Conservation (phyloP, 2,329 filamentous ascomycete species). For the Dactylonectria estremocensis region DNA sequence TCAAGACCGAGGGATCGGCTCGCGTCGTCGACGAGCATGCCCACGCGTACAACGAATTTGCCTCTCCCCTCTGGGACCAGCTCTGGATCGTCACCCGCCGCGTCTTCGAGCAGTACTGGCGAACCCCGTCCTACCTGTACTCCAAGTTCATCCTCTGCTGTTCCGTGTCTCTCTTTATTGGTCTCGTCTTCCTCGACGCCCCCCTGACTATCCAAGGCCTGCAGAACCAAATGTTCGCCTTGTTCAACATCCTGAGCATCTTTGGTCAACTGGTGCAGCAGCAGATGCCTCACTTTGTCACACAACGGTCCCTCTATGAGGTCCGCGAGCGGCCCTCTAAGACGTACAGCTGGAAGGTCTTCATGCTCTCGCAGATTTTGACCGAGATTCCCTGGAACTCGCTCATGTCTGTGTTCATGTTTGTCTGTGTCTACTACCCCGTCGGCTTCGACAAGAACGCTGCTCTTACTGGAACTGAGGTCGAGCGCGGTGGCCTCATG, state of each 20-base stretch:
- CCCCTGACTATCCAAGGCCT: slow-evolving; percentile 81
- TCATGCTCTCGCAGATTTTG: slow-evolving; percentile 86
- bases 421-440: slow-evolving; percentile 87
- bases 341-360: slow-evolving; percentile 88
- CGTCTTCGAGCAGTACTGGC: slow-evolving; percentile 94
- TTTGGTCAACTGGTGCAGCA: slow-evolving; percentile 85
- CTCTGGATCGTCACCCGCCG: slow-evolving; percentile 77
- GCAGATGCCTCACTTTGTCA: slow-evolving; percentile 88
- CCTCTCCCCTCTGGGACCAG: slow-evolving; percentile 80
- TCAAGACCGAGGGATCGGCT: slow-evolving; percentile 66
- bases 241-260: slow-evolving; percentile 87
- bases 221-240: slow-evolving; percentile 90
- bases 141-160: slow-evolving; percentile 82
- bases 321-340: slow-evolving; percentile 88
- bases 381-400: slow-evolving; percentile 91
- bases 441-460: slow-evolving; percentile 84
- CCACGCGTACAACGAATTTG: slow-evolving; percentile 80
- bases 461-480: slow-evolving; percentile 30
- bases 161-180: slow-evolving; percentile 80
- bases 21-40: slow-evolving; percentile 47
- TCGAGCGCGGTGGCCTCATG: slow-evolving; percentile 75
- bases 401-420: slow-evolving; percentile 82
- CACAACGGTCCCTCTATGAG: slow-evolving; percentile 86
- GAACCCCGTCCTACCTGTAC: slow-evolving; percentile 90
- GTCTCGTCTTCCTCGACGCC: slow-evolving; percentile 83